phyloP scores from a whole-genome alignment of 2,329 filamentous ascomycete species.

The Remersonia thermophila region DNA sequence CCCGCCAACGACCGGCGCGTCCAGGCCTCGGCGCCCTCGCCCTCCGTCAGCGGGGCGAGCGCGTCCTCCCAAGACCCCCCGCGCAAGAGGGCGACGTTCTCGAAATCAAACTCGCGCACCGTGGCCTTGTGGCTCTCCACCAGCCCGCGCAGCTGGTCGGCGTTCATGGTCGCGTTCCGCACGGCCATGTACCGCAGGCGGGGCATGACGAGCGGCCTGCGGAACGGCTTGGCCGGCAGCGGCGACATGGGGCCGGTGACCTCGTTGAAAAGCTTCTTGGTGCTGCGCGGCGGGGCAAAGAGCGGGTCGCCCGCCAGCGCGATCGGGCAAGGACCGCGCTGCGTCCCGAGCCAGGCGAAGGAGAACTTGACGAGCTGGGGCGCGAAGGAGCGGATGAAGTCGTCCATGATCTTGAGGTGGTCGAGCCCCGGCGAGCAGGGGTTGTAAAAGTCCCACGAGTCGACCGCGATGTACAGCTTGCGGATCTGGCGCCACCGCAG shows the following conservation, averaged over 20 bases:
- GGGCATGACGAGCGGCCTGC: slow-evolving; percentile 51
- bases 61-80: slow-evolving; percentile 71
- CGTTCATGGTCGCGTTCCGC: slow-evolving; percentile 60
- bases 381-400: slow-evolving; percentile 63
- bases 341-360: slow-evolving; percentile 62
- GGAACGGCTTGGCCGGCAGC: slow-evolving; percentile 37
- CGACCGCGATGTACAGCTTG: slow-evolving; percentile 59
- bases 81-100: slow-evolving; percentile 56
- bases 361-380: slow-evolving; percentile 54
- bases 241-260: slow-evolving; percentile 54
- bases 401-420: slow-evolving; percentile 67
- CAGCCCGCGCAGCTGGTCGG: slow-evolving; percentile 56
- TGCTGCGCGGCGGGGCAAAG: slow-evolving; percentile 43
- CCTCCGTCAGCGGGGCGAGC: slow-evolving; percentile 54
- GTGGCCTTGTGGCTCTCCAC: slow-evolving; percentile 54
- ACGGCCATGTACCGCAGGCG: slow-evolving; percentile 56
- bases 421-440: slow-evolving; percentile 45
- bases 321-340: slow-evolving; percentile 60
- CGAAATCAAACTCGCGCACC: slow-evolving; percentile 68
- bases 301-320: slow-evolving; percentile 58
- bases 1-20: slow-evolving; percentile 27
- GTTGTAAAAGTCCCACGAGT: slow-evolving; percentile 53
- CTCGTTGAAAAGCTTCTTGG: slow-evolving; percentile 50
- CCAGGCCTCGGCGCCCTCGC: slow-evolving; percentile 29
- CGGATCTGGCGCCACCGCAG: slow-evolving; percentile 68